Evolutionary conservation across 345 rosid species (phyloP), one percentile per base, ranked within the genome.

Genomic region (Eucalyptus albens): DNA sequence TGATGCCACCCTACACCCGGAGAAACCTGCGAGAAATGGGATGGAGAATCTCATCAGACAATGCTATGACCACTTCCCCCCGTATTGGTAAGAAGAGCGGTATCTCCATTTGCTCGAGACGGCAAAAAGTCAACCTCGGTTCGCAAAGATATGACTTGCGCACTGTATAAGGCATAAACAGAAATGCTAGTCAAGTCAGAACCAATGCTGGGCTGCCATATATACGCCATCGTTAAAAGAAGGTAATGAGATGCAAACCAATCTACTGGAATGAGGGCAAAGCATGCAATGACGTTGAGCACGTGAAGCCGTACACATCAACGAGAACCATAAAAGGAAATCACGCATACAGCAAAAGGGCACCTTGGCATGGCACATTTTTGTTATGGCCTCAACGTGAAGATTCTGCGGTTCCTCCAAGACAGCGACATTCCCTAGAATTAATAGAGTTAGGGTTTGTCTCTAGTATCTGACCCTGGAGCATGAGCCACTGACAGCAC

Each of bases 341-440:
- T 51, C 2, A 51, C 29, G 14, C 7, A 27, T 6, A 1, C 6
- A 7, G 47, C 31, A 55, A 83, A 87, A 44, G 13, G 62, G 91
- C 59, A 95, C 94, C 96, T 94, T 95, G 24, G 94, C 94, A 50
- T 92, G 94, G 91, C 94, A 94, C 88, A 94, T 94, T 89, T 94
- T 94, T 19, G 97, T 93, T 90, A 93, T 93, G 47, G 94, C 96
- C 87, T 93, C 97, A 80, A 94, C 94, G 87, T 94, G 97, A 92
- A 94, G 90, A 91, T 94, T 93, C 82, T 37, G 82, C 82, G 3
- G 26, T 37, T 72, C 82, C 82, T 37, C 82, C 27, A 37, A 90
- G 94, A 94, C 87, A 93, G 56, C 90, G 19, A 90, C 92, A 80
- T 93, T 95, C 95, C 95, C 97, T 95, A 90, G 89, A 86, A 88